Base-by-base conservation (phyloP, 108 stramenopile species). In the Asterionellopsis glacialis region DNA sequence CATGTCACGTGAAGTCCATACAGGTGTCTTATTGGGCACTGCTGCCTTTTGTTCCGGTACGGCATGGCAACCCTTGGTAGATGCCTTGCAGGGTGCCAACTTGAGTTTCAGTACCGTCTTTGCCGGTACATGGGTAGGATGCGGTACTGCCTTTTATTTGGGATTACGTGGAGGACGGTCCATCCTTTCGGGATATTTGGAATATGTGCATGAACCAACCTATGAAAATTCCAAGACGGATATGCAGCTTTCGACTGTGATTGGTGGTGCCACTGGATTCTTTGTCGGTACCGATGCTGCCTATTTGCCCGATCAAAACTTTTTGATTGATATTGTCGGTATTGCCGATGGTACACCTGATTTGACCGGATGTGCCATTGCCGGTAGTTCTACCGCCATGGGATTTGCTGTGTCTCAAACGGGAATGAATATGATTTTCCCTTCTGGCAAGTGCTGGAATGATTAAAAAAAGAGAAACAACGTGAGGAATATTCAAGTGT, bases 281-380 rank as follows among this genome's bases (percentile, higher is more conserved):
- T 91, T 91, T 58, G 90, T 91, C 15, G 90, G 90, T 11, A 91
- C 90, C 0, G 90, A 91, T 64, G 77, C 81, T 11, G 84, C 84
- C 23, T 91, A 91, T 57, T 78, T 87, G 15, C 84, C 82, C 27
- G 63, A 74, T n/a, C 84, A 91, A 52, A 91, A 91, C 81, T 91
- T 85, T 66, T 75, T 91, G 69, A 72, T 83, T 14, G 54, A 76
- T 57, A 57, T 79, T n/a, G 90, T 91, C 11, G 90, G 90, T 1
- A 87, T 91, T 55, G 48, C 67, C 1, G 86, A 83, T 24, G 73
- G 74, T 11, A 83, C 82, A 27, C 58, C 82, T 4, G 77, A 74
- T 25, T 39, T 83, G 12, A 51, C 67, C 18, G 86, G 86, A 11
- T 85, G 84, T 59, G 80, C 56, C 39, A 79, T 87, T 76, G 90